Evolutionary conservation across 179 eudicot species (phyloP).

Genomic region (Beta corolliflora): DNA sequence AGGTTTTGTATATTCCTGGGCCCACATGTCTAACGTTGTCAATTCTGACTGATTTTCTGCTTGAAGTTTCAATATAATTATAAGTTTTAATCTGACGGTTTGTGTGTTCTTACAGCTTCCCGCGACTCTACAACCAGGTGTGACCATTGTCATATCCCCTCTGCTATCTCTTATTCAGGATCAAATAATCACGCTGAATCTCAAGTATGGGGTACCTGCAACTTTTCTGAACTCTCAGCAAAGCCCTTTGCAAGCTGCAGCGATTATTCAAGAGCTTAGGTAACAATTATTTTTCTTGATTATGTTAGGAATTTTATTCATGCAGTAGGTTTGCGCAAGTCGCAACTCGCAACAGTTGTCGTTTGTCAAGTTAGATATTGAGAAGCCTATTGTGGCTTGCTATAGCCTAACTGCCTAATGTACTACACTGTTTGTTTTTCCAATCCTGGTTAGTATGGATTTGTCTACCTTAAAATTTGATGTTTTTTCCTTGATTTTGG

Average conservation of each 20-base stretch:
- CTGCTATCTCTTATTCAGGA: conserved; percentile 97
- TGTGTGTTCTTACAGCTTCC: conserved; percentile 65
- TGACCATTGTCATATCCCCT: conserved; percentile 92
- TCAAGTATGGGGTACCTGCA: conserved; percentile 85
- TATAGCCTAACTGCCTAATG: neutral
- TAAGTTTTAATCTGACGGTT: neutral
- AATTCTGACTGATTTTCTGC: conserved; percentile 1
- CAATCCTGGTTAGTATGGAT: conserved; percentile 4
- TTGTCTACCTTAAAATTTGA: conserved; percentile 3
- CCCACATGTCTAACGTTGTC: neutral
- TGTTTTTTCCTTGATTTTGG: conserved; percentile 22
- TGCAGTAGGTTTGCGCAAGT: neutral
- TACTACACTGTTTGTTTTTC: neutral
- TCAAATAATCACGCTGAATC: conserved; percentile 88
- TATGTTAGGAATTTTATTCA: neutral
- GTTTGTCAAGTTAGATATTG: neutral
- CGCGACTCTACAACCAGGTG: conserved; percentile 82
- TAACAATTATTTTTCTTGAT: conserved; percentile 25
- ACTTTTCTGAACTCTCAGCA: conserved; percentile 98
- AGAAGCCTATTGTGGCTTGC: neutral
- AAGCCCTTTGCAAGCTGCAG: conserved; percentile 76
- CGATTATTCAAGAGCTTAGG: conserved; percentile 91
- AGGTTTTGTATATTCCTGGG: neutral
- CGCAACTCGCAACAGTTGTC: neutral
- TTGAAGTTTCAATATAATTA: neutral